phyloP scores from a whole-genome alignment of 2,329 filamentous ascomycete genomes.

The Lachnellula subtilissima region DNA sequence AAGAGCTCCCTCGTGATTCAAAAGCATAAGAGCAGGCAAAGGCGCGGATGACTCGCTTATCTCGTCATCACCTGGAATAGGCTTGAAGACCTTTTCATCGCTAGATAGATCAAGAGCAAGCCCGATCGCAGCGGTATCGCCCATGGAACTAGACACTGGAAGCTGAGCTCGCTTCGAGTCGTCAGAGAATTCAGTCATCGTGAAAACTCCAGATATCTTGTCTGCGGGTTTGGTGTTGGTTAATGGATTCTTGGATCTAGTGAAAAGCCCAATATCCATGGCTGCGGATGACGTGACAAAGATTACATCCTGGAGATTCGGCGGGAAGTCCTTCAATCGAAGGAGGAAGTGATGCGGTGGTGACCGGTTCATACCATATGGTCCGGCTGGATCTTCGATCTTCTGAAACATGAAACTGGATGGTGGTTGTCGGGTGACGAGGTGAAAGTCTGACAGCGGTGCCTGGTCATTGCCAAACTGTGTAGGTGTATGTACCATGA shows the following conservation, averaged over 20 bases:
- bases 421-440: slow-evolving; percentile 64
- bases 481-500: slow-evolving; percentile 71
- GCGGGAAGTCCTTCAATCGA: slow-evolving; percentile 74
- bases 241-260: slow-evolving; percentile 65
- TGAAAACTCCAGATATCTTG: slow-evolving; percentile 63
- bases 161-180: slow-evolving; percentile 72
- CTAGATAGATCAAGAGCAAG: slow-evolving; percentile 78
- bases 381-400: slow-evolving; percentile 67
- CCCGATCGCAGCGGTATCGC: slow-evolving; percentile 75
- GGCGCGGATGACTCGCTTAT: slow-evolving; percentile 75
- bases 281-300: slow-evolving; percentile 78
- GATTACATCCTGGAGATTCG: slow-evolving; percentile 74
- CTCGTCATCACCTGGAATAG: slow-evolving; percentile 67
- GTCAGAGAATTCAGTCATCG: slow-evolving; percentile 64
- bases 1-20: slow-evolving; percentile 86
- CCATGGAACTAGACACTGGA: slow-evolving; percentile 61
- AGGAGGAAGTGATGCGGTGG: slow-evolving; percentile 74
- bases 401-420: slow-evolving; percentile 67
- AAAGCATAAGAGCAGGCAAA: slow-evolving; percentile 74
- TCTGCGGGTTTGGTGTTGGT: slow-evolving; percentile 55
- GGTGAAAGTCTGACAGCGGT: slow-evolving; percentile 68
- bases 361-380: slow-evolving; percentile 59
- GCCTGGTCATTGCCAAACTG: slow-evolving; percentile 48
- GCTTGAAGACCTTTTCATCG: slow-evolving; percentile 71
- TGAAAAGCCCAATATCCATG: slow-evolving; percentile 73